Conservation (phyloP, 2,329 filamentous ascomycete genomes). For the Nothophoma quercina region DNA sequence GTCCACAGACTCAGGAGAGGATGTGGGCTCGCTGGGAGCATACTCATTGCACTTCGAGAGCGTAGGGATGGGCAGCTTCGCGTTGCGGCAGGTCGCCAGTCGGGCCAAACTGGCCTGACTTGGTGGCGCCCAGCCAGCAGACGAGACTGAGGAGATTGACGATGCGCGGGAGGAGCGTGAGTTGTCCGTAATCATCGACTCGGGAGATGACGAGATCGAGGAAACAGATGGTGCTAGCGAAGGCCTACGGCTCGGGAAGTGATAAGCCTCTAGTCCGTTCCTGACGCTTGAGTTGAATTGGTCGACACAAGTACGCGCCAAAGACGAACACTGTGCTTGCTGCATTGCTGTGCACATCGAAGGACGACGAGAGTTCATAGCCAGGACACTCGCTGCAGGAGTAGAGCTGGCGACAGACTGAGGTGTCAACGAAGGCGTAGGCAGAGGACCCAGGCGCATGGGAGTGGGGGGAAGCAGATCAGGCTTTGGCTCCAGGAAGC, state of each 20-base stretch:
- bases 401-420: slow-evolving; percentile 61
- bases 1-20: slow-evolving; percentile 48
- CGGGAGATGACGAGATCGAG: slow-evolving; percentile 64
- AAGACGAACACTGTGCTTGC: slow-evolving; percentile 61
- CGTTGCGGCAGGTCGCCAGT: slow-evolving; percentile 61
- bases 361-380: slow-evolving; percentile 58
- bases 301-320: slow-evolving; percentile 65
- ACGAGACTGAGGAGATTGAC: slow-evolving; percentile 62
- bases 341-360: slow-evolving; percentile 68
- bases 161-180: slow-evolving; percentile 64
- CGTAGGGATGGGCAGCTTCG: slow-evolving; percentile 52
- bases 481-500: slow-evolving; percentile 60
- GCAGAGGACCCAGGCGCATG: slow-evolving; percentile 63
- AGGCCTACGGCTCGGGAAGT: slow-evolving; percentile 53
- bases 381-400: slow-evolving; percentile 67
- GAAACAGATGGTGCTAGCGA: slow-evolving; percentile 60
- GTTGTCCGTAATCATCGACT: slow-evolving; percentile 69
- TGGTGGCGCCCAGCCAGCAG: slow-evolving; percentile 60
- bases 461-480: slow-evolving; percentile 61
- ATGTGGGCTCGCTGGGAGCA: slow-evolving; percentile 45
- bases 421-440: slow-evolving; percentile 69
- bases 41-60: slow-evolving; percentile 50
- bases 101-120: slow-evolving; percentile 58
- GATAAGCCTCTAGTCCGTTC: slow-evolving; percentile 56
- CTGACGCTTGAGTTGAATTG: slow-evolving; percentile 52